phyloP scores from a whole-genome alignment of 2,329 filamentous ascomycete species.

The Cladosporium sp. region DNA sequence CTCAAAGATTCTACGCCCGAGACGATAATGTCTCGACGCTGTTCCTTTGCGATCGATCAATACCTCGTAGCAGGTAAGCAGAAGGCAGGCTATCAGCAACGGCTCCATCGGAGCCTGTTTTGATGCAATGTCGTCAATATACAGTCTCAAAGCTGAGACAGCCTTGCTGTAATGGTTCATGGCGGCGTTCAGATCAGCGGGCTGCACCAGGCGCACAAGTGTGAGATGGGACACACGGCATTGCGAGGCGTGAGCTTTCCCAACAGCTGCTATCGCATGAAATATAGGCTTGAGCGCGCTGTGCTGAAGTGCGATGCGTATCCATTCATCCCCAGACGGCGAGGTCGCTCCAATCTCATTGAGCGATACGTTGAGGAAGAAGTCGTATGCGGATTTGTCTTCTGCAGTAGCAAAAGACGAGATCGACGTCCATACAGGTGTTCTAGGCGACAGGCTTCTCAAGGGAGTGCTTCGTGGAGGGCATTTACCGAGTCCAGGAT shows the following conservation, averaged over 20 bases:
- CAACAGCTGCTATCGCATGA: slow-evolving; percentile 2
- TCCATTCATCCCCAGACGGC: background rate
- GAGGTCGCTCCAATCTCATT: background rate
- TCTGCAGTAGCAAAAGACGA: background rate
- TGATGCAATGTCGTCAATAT: background rate
- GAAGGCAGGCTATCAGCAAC: background rate
- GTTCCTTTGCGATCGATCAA: slow-evolving; percentile 1
- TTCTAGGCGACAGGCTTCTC: background rate
- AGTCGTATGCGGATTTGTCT: slow-evolving; percentile 2
- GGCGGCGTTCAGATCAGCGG: background rate
- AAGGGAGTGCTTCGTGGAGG: background rate
- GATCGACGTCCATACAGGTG: background rate
- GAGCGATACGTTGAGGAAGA: background rate
- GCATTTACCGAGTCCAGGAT: background rate
- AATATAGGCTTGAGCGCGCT: background rate
- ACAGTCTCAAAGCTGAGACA: background rate
- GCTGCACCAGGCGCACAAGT: background rate
- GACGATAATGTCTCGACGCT: background rate
- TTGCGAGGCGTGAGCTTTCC: background rate
- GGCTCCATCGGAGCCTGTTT: background rate
- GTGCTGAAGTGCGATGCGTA: background rate
- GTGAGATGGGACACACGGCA: background rate
- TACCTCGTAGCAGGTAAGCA: slow-evolving; percentile 7
- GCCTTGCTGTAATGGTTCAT: slow-evolving; percentile 3
- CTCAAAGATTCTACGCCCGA: background rate